Conservation (phyloP, 140 eudicot species). For the Senecio squalidus region DNA sequence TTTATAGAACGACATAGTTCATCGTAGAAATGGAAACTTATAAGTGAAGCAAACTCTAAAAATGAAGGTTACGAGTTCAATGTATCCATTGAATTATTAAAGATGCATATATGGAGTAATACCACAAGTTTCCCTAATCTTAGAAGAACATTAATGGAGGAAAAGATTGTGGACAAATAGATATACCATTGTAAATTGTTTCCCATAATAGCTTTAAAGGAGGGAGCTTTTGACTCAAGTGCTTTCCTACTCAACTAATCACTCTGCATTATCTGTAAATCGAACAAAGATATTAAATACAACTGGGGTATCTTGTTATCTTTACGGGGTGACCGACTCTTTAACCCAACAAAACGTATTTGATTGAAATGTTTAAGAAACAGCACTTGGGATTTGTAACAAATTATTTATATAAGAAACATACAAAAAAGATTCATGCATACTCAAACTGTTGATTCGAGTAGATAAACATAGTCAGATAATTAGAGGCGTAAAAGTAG, state of each 20-base stretch:
- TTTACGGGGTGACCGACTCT: neutral
- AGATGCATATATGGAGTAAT: neutral
- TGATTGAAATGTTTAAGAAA: neutral
- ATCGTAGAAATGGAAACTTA: neutral
- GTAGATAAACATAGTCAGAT: slow-evolving; percentile 1
- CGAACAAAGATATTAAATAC: neutral
- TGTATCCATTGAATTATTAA: neutral
- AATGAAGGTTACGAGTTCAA: no score
- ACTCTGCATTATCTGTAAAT: neutral
- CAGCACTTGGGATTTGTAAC: neutral
- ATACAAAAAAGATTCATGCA: no score
- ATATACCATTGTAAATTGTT: slow-evolving; percentile 4
- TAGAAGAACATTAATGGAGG: no score
- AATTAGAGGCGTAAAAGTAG: slow-evolving; percentile 12
- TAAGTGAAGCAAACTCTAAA: no score
- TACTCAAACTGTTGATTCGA: neutral
- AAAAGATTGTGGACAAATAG: neutral
- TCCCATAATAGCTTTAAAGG: slow-evolving; percentile 13
- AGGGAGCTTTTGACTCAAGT: slow-evolving; percentile 20
- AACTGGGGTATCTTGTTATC: neutral
- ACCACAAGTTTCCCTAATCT: neutral
- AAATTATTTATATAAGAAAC: no score
- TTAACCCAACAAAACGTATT: neutral
- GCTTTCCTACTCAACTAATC: slow-evolving; percentile 16
- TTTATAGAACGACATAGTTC: neutral